Evolutionary conservation across 768 basidiomycete species (phyloP), one percentile per base, ranked within the genome.

Genomic region (Mycena sanguinolenta): DNA sequence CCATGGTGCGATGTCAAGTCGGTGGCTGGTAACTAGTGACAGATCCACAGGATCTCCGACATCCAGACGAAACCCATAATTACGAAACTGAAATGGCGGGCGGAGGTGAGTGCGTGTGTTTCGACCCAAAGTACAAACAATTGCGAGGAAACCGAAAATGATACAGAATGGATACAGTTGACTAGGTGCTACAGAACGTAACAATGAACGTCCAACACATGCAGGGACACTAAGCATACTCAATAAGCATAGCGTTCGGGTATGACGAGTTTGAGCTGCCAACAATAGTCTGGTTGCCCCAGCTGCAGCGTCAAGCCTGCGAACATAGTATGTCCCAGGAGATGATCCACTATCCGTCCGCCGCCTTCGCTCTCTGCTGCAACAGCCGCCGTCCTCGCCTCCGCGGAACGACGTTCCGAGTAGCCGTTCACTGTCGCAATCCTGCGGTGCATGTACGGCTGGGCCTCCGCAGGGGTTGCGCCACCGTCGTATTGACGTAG

Each of bases 401-500:
- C 23, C 49, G 34, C 34, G 53, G 52, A 49, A 16, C 49, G 61
- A 0, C 8, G 8, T 14, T 27, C 14, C 34, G 34, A 52, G 65
- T 62, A 65, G 30, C 60, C 68, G 65, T 61, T 69, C 62, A 57
- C 58, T 3, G 58, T 60, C 28, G 32, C 44, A 27, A 58, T 69
- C 21, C 65, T 23, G 55, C 36, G 64, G 17, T 42, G 59, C 70
- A 28, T 61, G 72, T 54, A 62, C 42, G 34, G 25, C 19, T 23
- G 65, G 4, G 55, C 68, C 49, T 46, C 72, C 55, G 28, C 30
- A 25, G 58, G 66, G 21, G 57, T 38, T 2, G 27, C 5, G 16
- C 65, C 65, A 32, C 14, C 3, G 58, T 67, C 66, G 30, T 59
- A 61, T 28, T 53, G 49, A 28, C 46, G 49, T 23, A 67, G 16